Evolutionary conservation across 345 rosid species (phyloP).

Genomic region (Eucalyptus curtisii): DNA sequence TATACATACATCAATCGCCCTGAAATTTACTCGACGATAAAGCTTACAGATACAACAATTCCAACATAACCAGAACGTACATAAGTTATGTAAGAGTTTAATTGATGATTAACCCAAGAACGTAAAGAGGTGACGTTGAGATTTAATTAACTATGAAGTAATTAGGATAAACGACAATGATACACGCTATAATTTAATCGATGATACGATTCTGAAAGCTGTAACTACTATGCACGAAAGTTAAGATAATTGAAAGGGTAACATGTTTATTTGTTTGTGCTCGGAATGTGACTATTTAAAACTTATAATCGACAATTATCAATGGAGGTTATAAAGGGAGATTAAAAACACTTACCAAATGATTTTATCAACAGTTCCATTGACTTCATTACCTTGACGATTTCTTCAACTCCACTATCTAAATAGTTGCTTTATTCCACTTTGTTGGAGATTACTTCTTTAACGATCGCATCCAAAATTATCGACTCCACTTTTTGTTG

Average conservation of each 20-base stretch:
- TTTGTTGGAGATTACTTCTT: too few species aligned
- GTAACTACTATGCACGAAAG: fast-evolving
- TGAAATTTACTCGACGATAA: fast-evolving
- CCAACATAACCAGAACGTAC: fast-evolving
- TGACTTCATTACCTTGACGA: background rate
- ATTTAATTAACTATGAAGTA: background rate
- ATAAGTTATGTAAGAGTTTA: fast-evolving
- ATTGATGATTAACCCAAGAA: too few species aligned
- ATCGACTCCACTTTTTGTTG: background rate
- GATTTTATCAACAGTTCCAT: too few species aligned
- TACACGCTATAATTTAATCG: too few species aligned
- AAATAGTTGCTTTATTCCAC: too few species aligned
- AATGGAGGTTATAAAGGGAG: background rate
- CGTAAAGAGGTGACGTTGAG: fast-evolving
- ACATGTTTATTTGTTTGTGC: background rate
- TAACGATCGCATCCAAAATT: too few species aligned
- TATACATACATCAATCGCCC: fast-evolving
- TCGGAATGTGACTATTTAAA: too few species aligned
- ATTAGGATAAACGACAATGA: fast-evolving
- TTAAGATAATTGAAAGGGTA: background rate
- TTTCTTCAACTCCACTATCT: background rate
- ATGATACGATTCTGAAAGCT: fast-evolving
- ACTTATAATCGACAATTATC: fast-evolving
- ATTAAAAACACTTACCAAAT: too few species aligned
- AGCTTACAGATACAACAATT: fast-evolving